phyloP scores from a whole-genome alignment of 306 rosid species.

The Echinosophora koreensis region DNA sequence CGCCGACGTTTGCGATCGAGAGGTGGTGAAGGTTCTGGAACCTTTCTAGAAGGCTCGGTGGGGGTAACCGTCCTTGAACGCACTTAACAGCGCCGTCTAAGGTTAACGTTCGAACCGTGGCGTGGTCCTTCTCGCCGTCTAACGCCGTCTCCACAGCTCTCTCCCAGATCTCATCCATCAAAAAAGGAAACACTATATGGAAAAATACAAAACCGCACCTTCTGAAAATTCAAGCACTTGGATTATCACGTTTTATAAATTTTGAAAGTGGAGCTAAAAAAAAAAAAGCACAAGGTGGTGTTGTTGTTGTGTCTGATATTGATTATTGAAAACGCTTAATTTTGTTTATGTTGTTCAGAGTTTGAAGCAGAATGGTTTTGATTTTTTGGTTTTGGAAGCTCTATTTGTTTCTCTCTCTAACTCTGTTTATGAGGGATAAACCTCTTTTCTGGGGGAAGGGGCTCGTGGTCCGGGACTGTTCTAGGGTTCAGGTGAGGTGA shows the following conservation, averaged over 20 bases:
- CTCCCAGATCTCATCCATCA: constrained; percentile 99
- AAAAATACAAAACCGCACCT: constrained; percentile 58
- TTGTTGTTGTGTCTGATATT: neutral
- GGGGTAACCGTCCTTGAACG: constrained; percentile 80
- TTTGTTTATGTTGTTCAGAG: constrained; percentile 1
- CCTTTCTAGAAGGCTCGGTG: constrained; percentile 78
- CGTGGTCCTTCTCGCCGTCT: constrained; percentile 78
- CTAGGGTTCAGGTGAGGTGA: constrained; percentile 60
- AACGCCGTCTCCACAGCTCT: constrained; percentile 91
- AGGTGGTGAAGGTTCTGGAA: constrained; percentile 90
- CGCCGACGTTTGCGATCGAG: constrained; percentile 89
- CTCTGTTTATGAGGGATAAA: constrained; percentile 57
- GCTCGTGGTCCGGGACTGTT: constrained; percentile 54
- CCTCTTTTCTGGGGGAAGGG: constrained; percentile 45
- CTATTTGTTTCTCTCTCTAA: neutral
- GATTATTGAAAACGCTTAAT: neutral
- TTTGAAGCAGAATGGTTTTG: constrained; percentile 26
- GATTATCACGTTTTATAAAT: neutral
- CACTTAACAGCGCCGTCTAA: constrained; percentile 98
- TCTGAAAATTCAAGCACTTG: neutral
- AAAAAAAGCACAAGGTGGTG: constrained; percentile 12
- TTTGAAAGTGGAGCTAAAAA: neutral
- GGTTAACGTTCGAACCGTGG: constrained; percentile 72
- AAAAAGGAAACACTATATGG: constrained; percentile 64
- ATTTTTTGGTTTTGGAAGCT: neutral